These are phyloP conservation scores for Globisporangium nunn DNA, from an alignment of 352 stramenopile species.

Conservation along the genomic window DNA sequence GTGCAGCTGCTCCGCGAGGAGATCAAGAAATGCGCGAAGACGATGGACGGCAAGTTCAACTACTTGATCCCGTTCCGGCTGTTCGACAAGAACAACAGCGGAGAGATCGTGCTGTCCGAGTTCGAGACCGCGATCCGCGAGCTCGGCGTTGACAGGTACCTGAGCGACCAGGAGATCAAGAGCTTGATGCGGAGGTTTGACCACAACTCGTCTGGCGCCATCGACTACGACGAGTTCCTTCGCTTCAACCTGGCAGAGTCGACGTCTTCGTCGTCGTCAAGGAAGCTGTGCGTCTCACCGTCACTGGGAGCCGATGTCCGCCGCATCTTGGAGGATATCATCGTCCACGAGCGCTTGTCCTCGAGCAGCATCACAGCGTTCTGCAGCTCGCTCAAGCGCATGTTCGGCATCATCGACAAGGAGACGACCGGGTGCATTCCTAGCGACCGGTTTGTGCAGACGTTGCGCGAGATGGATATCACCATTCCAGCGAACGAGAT, in stretches of 20 bases:
- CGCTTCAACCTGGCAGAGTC: slow-evolving; percentile 68
- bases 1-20: slow-evolving; percentile 63
- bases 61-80: slow-evolving; percentile 59
- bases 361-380: slow-evolving; percentile 33
- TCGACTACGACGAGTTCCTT: slow-evolving; percentile 71
- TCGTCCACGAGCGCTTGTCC: slow-evolving; percentile 41
- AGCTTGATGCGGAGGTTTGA: slow-evolving; percentile 76
- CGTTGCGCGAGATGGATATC: slow-evolving; percentile 59
- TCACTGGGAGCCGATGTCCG: slow-evolving; percentile 17
- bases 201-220: slow-evolving; percentile 52
- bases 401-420: slow-evolving; percentile 80
- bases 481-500: slow-evolving; percentile 28
- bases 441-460: slow-evolving; percentile 40
- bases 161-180: slow-evolving; percentile 72
- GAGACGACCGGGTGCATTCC: slow-evolving; percentile 47
- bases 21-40: slow-evolving; percentile 73
- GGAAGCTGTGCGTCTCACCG: slow-evolving; percentile 10
- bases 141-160: slow-evolving; percentile 64
- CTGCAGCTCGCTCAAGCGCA: slow-evolving; percentile 63
- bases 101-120: slow-evolving; percentile 61
- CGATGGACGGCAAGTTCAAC: slow-evolving; percentile 69
- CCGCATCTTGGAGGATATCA: slow-evolving; percentile 40
- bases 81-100: slow-evolving; percentile 69
- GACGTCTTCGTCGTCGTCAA: slow-evolving; percentile 30
- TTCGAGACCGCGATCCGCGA: slow-evolving; percentile 65